Evolutionary conservation across 2,329 filamentous ascomycete species (phyloP).

Genomic region (Trichoderma pleuroti): DNA sequence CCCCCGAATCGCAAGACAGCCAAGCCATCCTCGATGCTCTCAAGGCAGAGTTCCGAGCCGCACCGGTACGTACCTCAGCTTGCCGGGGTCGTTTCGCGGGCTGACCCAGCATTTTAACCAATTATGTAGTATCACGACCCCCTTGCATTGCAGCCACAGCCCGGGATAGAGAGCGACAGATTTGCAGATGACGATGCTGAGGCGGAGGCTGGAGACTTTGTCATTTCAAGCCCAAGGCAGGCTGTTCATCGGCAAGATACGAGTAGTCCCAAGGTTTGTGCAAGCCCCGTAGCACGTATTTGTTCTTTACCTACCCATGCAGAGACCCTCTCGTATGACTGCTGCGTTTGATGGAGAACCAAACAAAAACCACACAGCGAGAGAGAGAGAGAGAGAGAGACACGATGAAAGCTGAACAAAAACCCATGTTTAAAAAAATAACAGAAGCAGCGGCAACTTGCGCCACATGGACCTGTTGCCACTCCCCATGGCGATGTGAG

Average conservation of each 20-base stretch:
- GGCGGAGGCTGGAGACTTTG: background rate
- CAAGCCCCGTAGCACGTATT: background rate
- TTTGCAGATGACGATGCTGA: background rate
- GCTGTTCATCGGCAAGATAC: background rate
- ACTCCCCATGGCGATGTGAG: slow-evolving; percentile 8
- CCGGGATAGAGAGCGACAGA: background rate
- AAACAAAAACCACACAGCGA: background rate
- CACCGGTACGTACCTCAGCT: slow-evolving; percentile 18
- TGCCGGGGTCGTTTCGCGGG: background rate
- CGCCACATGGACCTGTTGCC: slow-evolving; percentile 6
- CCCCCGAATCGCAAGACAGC: slow-evolving; percentile 43
- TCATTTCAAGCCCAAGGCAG: background rate
- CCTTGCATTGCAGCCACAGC: slow-evolving; percentile 10
- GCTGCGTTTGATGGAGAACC: background rate
- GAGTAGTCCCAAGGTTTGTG: slow-evolving; percentile 2
- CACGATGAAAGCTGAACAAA: slow-evolving; percentile 13
- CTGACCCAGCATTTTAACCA: slow-evolving; percentile 7
- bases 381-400: background rate
- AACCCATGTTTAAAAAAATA: background rate
- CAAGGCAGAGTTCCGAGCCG: slow-evolving; percentile 37
- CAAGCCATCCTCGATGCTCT: slow-evolving; percentile 40
- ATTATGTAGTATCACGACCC: background rate
- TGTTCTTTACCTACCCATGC: background rate
- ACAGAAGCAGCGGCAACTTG: background rate
- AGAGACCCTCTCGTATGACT: background rate